phyloP scores from a whole-genome alignment of 164 flowering plant species.

The Chimonanthus salicifolius region DNA sequence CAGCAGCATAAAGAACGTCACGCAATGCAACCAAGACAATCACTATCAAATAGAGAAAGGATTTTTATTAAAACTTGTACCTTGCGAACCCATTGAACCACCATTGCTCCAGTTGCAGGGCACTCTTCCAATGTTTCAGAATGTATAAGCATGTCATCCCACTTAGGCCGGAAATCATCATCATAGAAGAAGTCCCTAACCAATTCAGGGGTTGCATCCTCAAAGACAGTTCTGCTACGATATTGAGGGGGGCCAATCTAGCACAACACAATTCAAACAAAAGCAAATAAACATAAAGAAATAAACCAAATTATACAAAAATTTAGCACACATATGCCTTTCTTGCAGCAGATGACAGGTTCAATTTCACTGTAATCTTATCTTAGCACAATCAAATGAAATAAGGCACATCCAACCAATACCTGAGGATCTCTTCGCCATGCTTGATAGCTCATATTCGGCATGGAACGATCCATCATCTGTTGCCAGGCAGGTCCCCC shows the following conservation, averaged over 20 bases:
- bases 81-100: slow-evolving; percentile 12
- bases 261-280: not conserved
- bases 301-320: not conserved
- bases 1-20: not conserved
- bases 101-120: slow-evolving; percentile 2
- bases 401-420: not conserved
- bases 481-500: slow-evolving; percentile 81
- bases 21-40: slow-evolving; percentile 9
- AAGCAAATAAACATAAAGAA: not conserved
- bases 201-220: slow-evolving; percentile 60
- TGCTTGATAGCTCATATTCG: slow-evolving; percentile 73
- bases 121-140: slow-evolving; percentile 6
- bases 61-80: not conserved
- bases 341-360: not conserved
- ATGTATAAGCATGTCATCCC: slow-evolving; percentile 65
- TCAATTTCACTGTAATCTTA: not conserved
- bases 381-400: too few relatives aligned
- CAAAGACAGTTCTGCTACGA: slow-evolving; percentile 57
- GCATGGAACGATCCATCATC: slow-evolving; percentile 70
- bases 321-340: not conserved
- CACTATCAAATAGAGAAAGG: slow-evolving; percentile 2
- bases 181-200: slow-evolving; percentile 82
- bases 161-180: slow-evolving; percentile 55
- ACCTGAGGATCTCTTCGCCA: slow-evolving; percentile 81
- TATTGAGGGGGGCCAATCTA: slow-evolving; percentile 77